Conservation (phyloP, 331 rosid species). For the Acacia pycnantha region DNA sequence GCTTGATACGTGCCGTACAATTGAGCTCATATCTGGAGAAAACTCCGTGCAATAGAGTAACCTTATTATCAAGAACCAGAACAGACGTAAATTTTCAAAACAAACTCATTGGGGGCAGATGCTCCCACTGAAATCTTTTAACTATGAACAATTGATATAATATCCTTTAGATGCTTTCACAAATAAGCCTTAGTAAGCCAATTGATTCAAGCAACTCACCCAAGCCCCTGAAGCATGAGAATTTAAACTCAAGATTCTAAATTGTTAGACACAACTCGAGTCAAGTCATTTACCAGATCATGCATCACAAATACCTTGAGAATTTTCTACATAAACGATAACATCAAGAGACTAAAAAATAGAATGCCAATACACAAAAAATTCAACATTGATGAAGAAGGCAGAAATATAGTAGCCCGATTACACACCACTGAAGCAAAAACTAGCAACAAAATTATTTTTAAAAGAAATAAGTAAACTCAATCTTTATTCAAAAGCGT, state of each 20-base stretch:
- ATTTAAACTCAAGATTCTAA: not conserved
- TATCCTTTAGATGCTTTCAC: not conserved
- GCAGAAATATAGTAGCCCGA: not conserved
- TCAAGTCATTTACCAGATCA: not conserved
- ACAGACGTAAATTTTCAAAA: not conserved
- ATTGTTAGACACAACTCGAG: not conserved
- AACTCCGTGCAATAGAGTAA: not conserved
- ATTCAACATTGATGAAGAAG: not conserved
- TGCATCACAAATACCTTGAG: not conserved
- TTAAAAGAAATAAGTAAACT: not conserved
- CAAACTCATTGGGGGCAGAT: not conserved
- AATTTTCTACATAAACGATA: not conserved
- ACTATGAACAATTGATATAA: not conserved
- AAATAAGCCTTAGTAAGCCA: not conserved
- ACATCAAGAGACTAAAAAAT: not conserved
- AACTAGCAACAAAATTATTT: not conserved
- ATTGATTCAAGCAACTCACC: not conserved
- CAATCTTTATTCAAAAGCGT: not conserved
- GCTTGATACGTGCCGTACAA: conserved; percentile 40
- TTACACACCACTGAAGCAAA: not conserved
- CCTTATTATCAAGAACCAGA: not conserved
- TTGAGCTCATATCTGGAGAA: conserved; percentile 51
- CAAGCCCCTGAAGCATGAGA: not conserved
- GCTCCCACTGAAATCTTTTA: not conserved
- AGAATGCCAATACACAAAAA: not conserved